These are phyloP conservation scores for Phalaenopsis hybrid DNA, from an alignment of 116 monocot genomes.

Conservation along the genomic window DNA sequence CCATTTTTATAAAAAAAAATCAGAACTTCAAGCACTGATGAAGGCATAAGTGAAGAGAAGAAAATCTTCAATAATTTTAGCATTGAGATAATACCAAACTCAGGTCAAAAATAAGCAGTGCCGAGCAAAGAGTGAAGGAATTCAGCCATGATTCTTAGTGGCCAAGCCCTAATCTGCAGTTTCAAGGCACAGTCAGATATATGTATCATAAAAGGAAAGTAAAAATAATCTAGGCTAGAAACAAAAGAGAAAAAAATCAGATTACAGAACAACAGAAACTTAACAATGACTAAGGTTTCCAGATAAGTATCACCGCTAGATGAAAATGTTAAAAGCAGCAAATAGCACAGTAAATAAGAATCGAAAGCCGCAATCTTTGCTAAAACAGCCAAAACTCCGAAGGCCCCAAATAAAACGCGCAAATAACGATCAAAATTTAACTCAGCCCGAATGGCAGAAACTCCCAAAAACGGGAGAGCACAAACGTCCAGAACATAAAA, in stretches of 20 bases:
- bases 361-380: neutral
- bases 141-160: neutral
- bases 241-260: neutral
- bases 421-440: neutral
- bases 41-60: neutral
- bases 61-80: neutral
- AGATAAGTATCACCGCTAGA: neutral
- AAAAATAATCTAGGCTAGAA: too few species aligned
- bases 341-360: neutral
- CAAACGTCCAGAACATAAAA: neutral
- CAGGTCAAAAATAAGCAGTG: neutral
- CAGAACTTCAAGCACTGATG: slow-evolving; percentile 8
- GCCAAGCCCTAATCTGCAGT: neutral
- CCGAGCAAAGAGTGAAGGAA: neutral
- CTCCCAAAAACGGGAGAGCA: neutral
- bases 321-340: neutral
- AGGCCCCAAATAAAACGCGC: neutral
- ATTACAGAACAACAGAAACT: neutral
- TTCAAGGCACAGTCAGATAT: neutral
- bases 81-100: neutral
- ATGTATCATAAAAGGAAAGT: too few species aligned
- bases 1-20: slow-evolving; percentile 25
- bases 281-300: neutral
- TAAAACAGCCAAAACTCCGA: neutral
- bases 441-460: neutral